phyloP scores from a whole-genome alignment of 2,329 filamentous ascomycete species.

The Monosporascus sp. region DNA sequence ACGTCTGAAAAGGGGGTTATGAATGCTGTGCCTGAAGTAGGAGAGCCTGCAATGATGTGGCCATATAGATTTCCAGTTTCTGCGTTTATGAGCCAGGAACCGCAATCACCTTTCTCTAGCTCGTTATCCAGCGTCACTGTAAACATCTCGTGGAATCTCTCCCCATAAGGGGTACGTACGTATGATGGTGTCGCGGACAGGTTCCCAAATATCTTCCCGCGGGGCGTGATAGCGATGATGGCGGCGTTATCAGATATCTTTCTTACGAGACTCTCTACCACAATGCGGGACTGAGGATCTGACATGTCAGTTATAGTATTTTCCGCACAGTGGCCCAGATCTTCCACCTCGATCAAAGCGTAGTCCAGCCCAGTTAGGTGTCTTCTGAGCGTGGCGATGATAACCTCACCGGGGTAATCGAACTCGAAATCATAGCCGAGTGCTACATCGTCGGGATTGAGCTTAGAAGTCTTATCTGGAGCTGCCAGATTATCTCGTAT shows the following conservation, averaged over 20 bases:
- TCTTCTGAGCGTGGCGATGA: neutral
- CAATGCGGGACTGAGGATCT: neutral
- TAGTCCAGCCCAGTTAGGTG: neutral
- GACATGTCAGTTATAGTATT: neutral
- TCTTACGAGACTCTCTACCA: neutral
- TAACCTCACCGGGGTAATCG: neutral
- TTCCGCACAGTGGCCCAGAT: neutral
- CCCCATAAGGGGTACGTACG: neutral
- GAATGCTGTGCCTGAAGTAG: neutral
- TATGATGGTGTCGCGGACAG: neutral
- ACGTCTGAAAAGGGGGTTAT: neutral
- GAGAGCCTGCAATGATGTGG: conserved; percentile 1
- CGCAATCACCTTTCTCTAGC: neutral
- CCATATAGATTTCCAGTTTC: neutral
- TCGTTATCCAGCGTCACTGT: neutral
- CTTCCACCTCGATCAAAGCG: neutral
- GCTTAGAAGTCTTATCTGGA: too few relatives aligned
- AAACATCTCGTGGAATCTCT: neutral
- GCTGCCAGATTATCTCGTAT: too few relatives aligned
- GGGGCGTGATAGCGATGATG: neutral
- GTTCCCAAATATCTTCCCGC: neutral
- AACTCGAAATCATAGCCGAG: neutral
- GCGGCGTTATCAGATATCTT: neutral
- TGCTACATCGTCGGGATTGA: neutral
- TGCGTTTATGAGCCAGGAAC: neutral